Conservation (phyloP, 441 rosid genomes). For the Capsella rubella region DNA sequence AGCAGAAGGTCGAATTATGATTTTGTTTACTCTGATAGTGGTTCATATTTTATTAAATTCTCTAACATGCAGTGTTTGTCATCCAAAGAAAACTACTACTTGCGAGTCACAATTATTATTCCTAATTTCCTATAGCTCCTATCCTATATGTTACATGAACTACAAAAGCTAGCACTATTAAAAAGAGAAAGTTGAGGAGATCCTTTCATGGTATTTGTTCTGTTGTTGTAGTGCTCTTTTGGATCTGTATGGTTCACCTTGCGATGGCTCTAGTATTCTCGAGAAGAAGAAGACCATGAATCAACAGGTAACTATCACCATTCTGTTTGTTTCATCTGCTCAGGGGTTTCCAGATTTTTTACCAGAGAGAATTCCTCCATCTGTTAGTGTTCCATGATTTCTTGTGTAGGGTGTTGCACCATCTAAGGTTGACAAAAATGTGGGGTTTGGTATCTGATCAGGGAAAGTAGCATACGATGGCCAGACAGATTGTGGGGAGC, state of each 20-base stretch:
- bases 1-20: constrained; percentile 6
- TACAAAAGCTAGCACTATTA: constrained; percentile 6
- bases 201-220: constrained; percentile 25
- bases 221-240: constrained; percentile 21
- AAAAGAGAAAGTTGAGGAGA: constrained; percentile 11
- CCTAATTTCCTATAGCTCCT: neutral
- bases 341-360: constrained; percentile 22
- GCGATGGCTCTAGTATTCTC: constrained; percentile 20
- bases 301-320: constrained; percentile 19
- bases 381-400: neutral
- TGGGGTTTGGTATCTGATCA: constrained; percentile 31
- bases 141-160: constrained; percentile 31
- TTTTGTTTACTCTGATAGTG: neutral
- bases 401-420: constrained; percentile 21
- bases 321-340: constrained; percentile 26
- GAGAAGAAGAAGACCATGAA: constrained; percentile 13
- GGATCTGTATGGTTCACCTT: constrained; percentile 12
- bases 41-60: neutral
- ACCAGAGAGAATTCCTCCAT: constrained; percentile 24
- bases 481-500: constrained; percentile 30
- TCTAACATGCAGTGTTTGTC: constrained; percentile 8
- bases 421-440: constrained; percentile 30
- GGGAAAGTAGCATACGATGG: constrained; percentile 27
- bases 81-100: constrained; percentile 27
- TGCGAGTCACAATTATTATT: neutral